A percentile compares a stretch with the other conserved stretches of the same genome.
phyloP scores from a whole-genome alignment of 116 monocot genomes.

The Dioscorea cayenensis region DNA sequence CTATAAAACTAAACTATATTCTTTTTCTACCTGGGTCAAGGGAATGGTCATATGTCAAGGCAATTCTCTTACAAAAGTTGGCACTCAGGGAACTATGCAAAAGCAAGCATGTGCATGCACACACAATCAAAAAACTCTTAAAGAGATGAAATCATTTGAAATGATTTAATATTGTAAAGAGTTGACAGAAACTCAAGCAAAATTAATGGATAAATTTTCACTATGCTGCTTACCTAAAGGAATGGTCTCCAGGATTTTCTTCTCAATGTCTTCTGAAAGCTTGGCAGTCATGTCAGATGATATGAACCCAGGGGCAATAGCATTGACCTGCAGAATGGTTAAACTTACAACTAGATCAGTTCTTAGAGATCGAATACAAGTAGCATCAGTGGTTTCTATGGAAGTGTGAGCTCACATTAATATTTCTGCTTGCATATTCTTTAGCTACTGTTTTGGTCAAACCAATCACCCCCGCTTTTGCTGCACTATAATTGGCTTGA shows the following conservation, averaged over 20 bases:
- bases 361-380: neutral
- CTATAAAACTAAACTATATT: too few relatives aligned
- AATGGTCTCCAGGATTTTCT: conserved; percentile 56
- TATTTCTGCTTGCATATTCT: conserved; percentile 96
- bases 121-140: too few relatives aligned
- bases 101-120: too few relatives aligned
- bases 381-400: neutral
- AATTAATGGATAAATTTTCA: neutral
- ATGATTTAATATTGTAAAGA: too few relatives aligned
- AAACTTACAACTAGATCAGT: neutral
- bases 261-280: conserved; percentile 75
- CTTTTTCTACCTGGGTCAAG: too few relatives aligned
- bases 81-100: too few relatives aligned
- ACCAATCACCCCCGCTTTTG: conserved; percentile 97
- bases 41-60: too few relatives aligned
- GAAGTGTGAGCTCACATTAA: conserved; percentile 50
- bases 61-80: too few relatives aligned
- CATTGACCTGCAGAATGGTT: conserved; percentile 53
- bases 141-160: too few relatives aligned
- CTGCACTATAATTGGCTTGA: conserved; percentile 94
- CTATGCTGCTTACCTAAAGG: conserved; percentile 48
- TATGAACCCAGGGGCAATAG: conserved; percentile 91
- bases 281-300: conserved; percentile 87
- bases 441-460: conserved; percentile 82
- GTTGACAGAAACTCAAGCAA: neutral